Evolutionary conservation across 2,329 filamentous ascomycete genomes (phyloP).

Genomic region (Camillea tinctor): DNA sequence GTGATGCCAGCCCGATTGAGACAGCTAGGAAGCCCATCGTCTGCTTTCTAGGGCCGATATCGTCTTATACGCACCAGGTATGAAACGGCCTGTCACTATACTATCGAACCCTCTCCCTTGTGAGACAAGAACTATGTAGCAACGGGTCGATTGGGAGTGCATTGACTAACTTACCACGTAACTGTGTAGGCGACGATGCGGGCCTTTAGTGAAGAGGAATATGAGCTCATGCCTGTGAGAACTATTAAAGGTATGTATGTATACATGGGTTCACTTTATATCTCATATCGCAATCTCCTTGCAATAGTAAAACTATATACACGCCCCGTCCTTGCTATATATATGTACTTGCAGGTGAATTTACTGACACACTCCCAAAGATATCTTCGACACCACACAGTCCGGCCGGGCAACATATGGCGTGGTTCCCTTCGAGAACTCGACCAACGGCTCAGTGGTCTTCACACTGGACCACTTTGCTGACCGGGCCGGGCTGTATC

Average conservation of each 20-base stretch:
- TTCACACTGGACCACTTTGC: conserved; percentile 88
- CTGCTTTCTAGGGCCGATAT: conserved; percentile 48
- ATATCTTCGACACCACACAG: conserved; percentile 80
- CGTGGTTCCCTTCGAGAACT: conserved; percentile 94
- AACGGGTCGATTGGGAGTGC: background rate
- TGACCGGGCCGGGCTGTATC: conserved; percentile 64
- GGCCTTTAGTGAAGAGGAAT: conserved; percentile 47
- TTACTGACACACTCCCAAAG: conserved; percentile 38
- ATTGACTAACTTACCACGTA: background rate
- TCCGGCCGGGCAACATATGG: conserved; percentile 63
- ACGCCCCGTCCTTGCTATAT: background rate
- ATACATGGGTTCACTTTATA: conserved; percentile 1
- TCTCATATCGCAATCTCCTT: background rate
- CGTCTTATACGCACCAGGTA: conserved; percentile 54
- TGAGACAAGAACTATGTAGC: background rate
- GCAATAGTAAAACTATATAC: conserved; percentile 2
- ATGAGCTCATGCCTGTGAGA: conserved; percentile 48
- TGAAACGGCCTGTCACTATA: conserved; percentile 18
- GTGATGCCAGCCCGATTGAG: background rate
- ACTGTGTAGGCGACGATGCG: conserved; percentile 42
- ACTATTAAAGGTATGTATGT: conserved; percentile 48
- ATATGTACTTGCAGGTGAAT: background rate
- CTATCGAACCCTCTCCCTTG: conserved; percentile 6
- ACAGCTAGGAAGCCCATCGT: conserved; percentile 39
- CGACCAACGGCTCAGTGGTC: conserved; percentile 87